Conservation (phyloP, 306 rosid genomes). For the Fagus sylvatica region DNA sequence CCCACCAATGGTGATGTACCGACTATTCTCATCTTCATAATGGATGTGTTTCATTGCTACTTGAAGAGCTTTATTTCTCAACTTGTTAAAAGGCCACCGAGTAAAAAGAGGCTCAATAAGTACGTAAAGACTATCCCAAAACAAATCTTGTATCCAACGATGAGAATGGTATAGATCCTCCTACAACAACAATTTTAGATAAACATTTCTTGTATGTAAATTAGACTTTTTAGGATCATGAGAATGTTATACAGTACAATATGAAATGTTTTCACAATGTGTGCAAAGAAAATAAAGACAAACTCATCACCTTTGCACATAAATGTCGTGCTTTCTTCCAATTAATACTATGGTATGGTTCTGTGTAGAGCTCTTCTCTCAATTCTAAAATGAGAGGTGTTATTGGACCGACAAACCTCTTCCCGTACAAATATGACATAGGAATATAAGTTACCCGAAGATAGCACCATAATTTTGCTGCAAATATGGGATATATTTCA, state of each 20-base stretch:
- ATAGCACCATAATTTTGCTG: conserved; percentile 37
- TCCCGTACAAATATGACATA: conserved; percentile 21
- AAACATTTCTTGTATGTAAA: not conserved
- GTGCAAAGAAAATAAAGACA: not conserved
- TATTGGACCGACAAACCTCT: conserved; percentile 25
- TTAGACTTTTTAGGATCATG: no score
- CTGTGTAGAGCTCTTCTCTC: conserved; percentile 30
- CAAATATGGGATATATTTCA: not conserved
- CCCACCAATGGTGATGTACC: conserved; percentile 43
- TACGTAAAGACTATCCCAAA: conserved; percentile 36
- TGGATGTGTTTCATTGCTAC: conserved; percentile 29
- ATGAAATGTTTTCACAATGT: no score
- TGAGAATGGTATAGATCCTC: conserved; percentile 38
- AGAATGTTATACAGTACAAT: no score
- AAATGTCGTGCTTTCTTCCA: conserved; percentile 24
- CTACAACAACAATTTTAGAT: conserved; percentile 4
- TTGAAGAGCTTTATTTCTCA: conserved; percentile 35
- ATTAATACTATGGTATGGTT: conserved; percentile 18
- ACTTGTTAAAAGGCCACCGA: conserved; percentile 30
- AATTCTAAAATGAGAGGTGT: conserved; percentile 23
- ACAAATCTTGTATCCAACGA: conserved; percentile 21
- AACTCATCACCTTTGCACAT: conserved; percentile 26
- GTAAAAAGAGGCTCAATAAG: conserved; percentile 31
- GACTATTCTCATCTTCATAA: conserved; percentile 40
- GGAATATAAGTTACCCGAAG: conserved; percentile 26